phyloP scores from a whole-genome alignment of 768 basidiomycete species.

The Lentinula boryana region DNA sequence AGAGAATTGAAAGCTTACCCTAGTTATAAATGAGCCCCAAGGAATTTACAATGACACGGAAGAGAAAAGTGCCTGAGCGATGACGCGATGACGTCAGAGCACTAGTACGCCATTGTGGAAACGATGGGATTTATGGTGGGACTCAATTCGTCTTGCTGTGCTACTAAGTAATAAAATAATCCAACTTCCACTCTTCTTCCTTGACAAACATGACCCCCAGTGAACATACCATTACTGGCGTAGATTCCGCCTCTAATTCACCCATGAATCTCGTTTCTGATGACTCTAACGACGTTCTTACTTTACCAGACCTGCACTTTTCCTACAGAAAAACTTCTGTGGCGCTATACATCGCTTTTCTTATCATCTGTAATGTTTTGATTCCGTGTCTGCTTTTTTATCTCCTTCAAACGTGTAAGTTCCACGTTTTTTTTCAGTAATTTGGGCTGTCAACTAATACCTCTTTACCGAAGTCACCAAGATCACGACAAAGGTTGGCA shows the following conservation, averaged over 20 bases:
- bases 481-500: slow-evolving; percentile 14
- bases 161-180: not conserved
- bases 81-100: not conserved
- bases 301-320: slow-evolving; percentile 4
- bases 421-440: not conserved
- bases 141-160: not conserved
- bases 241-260: not conserved
- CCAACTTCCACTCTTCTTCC: not conserved
- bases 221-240: not conserved
- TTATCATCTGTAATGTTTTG: slow-evolving; percentile 21
- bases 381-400: slow-evolving; percentile 24
- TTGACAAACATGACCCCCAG: not conserved
- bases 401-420: slow-evolving; percentile 19
- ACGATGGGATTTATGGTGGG: not conserved
- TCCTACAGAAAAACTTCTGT: not conserved
- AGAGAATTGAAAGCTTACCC: not conserved
- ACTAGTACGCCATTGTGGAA: not conserved
- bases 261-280: not conserved
- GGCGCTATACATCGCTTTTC: slow-evolving; percentile 17
- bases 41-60: too few species aligned
- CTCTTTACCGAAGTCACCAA: slow-evolving; percentile 5
- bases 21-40: not conserved
- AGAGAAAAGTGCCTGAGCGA: too few species aligned
- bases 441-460: not conserved
- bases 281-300: not conserved